These are phyloP conservation scores for Porcisia hertigi DNA, from an alignment of 208 protist genomes.

Conservation along the genomic window DNA sequence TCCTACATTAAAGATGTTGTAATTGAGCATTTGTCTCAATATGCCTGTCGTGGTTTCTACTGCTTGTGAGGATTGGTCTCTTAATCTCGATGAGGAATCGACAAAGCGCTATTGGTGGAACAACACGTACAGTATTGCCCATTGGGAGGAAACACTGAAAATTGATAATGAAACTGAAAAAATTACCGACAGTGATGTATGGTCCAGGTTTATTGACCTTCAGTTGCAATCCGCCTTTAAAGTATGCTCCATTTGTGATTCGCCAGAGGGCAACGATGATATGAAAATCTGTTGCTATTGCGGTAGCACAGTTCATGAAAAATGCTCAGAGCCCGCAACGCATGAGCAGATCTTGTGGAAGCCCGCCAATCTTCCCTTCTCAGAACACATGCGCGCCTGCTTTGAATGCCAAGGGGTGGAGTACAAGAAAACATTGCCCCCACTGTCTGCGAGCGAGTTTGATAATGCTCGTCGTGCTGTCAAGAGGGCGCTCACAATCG, in stretches of 20 bases:
- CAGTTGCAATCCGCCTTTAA: slow-evolving; percentile 67
- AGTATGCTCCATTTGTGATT: slow-evolving; percentile 60
- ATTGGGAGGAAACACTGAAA: slow-evolving; percentile 59
- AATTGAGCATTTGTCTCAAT: slow-evolving; percentile 14
- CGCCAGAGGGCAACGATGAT: slow-evolving; percentile 66
- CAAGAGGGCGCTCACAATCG: slow-evolving; percentile 44
- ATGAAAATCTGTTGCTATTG: slow-evolving; percentile 85
- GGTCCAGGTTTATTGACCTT: slow-evolving; percentile 65
- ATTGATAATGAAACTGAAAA: slow-evolving; percentile 31
- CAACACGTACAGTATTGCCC: slow-evolving; percentile 65
- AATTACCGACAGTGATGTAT: slow-evolving; percentile 62
- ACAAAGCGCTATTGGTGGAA: slow-evolving; percentile 77
- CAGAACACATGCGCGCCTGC: slow-evolving; percentile 51
- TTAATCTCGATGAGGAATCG: slow-evolving; percentile 57
- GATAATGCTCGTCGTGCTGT: slow-evolving; percentile 51
- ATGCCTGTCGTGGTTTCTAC: slow-evolving; percentile 46
- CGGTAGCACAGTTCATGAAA: slow-evolving; percentile 51
- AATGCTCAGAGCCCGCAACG: slow-evolving; percentile 52
- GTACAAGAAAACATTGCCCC: slow-evolving; percentile 6
- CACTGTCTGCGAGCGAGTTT: slow-evolving; percentile 10
- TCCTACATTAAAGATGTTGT: background rate
- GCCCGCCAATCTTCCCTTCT: slow-evolving; percentile 53
- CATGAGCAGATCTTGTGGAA: slow-evolving; percentile 66
- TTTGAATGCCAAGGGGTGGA: slow-evolving; percentile 52
- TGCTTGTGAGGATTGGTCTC: slow-evolving; percentile 65